These are phyloP conservation scores for Elsinoe australis DNA, from an alignment of 2,329 filamentous ascomycete species.

Conservation along the genomic window DNA sequence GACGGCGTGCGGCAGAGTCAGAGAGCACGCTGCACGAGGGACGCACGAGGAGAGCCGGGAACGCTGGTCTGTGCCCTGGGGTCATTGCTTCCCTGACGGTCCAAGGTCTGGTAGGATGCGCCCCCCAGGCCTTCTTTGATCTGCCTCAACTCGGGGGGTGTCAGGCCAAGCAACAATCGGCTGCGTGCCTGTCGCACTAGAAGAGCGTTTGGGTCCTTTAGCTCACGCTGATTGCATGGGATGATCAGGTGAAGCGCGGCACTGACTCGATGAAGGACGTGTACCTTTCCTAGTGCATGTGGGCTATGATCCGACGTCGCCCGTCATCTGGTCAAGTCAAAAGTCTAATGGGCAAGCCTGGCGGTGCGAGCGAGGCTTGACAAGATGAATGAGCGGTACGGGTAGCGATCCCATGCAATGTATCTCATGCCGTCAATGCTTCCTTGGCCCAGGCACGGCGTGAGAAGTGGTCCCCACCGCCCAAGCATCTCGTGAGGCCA, in stretches of 20 bases:
- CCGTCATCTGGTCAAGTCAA: slow-evolving; percentile 10
- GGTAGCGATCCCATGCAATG: not conserved
- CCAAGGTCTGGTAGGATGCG: not conserved
- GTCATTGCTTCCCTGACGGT: slow-evolving; percentile 5
- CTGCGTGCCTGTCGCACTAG: slow-evolving; percentile 13
- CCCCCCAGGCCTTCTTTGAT: slow-evolving; percentile 1
- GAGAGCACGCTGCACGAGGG: slow-evolving; percentile 15
- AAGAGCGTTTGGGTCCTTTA: slow-evolving; percentile 7
- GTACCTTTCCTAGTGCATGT: slow-evolving; percentile 4
- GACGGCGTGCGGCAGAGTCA: slow-evolving; percentile 6
- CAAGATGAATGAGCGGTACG: not conserved
- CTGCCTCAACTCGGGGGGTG: not conserved
- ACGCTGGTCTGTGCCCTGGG: slow-evolving; percentile 14
- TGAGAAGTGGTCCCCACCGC: not conserved
- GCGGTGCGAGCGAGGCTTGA: not conserved
- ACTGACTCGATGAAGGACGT: not conserved
- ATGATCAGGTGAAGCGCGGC: not conserved
- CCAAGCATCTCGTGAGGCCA: not conserved
- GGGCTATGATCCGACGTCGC: slow-evolving; percentile 8
- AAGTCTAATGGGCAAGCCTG: slow-evolving; percentile 3
- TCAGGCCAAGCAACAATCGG: slow-evolving; percentile 14
- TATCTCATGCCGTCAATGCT: not conserved
- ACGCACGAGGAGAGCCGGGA: not conserved
- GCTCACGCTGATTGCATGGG: not conserved
- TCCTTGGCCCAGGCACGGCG: not conserved